Evolutionary conservation across 176 grass and related monocot genomes (phyloP).

Genomic region (Lolium perenne): DNA sequence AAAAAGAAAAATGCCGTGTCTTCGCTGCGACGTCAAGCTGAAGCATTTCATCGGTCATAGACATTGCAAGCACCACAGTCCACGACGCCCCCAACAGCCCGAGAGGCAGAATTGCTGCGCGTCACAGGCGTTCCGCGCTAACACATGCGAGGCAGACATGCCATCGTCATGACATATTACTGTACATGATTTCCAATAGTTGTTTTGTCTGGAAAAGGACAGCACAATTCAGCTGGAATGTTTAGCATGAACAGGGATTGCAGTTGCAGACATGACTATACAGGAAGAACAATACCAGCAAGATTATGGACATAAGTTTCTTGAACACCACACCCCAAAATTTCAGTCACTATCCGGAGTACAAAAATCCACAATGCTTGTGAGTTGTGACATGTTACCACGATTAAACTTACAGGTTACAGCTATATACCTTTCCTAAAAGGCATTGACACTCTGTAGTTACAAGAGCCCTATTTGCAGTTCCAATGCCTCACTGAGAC

Average conservation of each 20-base stretch:
- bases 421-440: slow-evolving; percentile 5
- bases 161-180: background rate
- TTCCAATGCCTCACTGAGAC: slow-evolving; percentile 38
- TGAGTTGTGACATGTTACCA: background rate
- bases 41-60: no score
- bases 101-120: no score
- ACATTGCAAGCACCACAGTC: no score
- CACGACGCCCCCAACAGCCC: no score
- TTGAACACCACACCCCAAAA: slow-evolving; percentile 17
- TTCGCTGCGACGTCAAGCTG: no score
- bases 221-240: background rate
- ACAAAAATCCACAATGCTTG: background rate
- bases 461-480: slow-evolving; percentile 41
- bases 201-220: no score
- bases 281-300: background rate
- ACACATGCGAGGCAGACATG: background rate
- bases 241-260: background rate
- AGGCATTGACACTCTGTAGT: slow-evolving; percentile 11
- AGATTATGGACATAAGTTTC: background rate
- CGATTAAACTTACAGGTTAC: slow-evolving; percentile 8
- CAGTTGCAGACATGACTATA: background rate
- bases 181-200: no score
- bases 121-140: no score
- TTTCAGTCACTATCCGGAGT: background rate
- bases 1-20: no score